Conservation (phyloP, 305 asterid genomes). For the Solanum hybrid region DNA sequence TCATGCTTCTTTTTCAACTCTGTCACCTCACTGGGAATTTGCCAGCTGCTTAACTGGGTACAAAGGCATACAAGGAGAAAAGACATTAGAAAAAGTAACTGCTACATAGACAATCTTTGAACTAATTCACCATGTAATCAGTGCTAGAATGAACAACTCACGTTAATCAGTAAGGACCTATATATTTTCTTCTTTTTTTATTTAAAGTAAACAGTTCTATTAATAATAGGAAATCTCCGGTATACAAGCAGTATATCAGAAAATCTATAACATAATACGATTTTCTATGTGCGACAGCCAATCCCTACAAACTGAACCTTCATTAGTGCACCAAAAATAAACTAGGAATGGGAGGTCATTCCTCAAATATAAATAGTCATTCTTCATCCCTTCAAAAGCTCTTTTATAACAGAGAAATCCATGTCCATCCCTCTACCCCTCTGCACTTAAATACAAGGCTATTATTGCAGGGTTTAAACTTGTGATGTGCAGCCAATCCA, state of each 20-base stretch:
- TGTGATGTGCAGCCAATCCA: neutral
- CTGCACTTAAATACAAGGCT: neutral
- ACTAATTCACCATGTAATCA: neutral
- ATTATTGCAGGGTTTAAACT: neutral
- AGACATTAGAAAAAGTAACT: neutral
- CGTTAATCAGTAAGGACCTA: neutral
- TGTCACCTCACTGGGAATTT: constrained; percentile 73
- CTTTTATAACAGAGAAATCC: neutral
- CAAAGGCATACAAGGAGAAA: constrained; percentile 13
- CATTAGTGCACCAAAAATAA: neutral
- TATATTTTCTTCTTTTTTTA: neutral
- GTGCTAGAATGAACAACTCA: neutral
- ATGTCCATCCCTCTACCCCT: neutral
- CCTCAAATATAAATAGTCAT: neutral
- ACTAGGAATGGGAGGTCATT: neutral
- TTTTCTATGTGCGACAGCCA: neutral
- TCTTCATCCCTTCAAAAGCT: neutral
- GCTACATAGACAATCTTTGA: neutral
- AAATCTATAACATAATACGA: neutral
- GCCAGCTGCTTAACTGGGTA: constrained; percentile 94
- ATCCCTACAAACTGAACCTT: neutral
- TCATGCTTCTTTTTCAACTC: constrained; percentile 76
- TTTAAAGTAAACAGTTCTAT: neutral
- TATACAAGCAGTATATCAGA: neutral
- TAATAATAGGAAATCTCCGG: neutral